phyloP scores from a whole-genome alignment of 2,329 filamentous ascomycete genomes.

The Camillea tinctor region DNA sequence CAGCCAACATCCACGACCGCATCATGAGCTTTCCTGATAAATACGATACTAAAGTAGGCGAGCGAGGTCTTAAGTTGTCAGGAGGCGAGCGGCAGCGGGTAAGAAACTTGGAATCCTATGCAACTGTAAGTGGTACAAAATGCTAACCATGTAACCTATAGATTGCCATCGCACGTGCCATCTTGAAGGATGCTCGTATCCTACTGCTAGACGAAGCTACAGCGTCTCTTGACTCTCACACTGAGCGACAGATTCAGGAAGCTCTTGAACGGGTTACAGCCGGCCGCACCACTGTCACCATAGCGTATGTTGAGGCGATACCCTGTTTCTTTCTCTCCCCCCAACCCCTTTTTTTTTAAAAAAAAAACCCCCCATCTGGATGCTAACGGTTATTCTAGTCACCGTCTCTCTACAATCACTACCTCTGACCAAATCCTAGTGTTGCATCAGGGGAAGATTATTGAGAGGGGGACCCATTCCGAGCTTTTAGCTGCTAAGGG shows the following conservation, averaged over 20 bases:
- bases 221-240: constrained; percentile 64
- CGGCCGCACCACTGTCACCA: constrained; percentile 52
- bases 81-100: constrained; percentile 61
- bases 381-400: constrained; percentile 32
- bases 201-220: constrained; percentile 72
- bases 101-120: constrained; percentile 11
- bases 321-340: not conserved
- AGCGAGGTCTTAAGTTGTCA: constrained; percentile 41
- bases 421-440: constrained; percentile 56
- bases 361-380: too few relatives aligned
- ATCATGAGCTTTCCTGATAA: constrained; percentile 53
- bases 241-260: constrained; percentile 57
- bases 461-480: constrained; percentile 50
- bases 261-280: constrained; percentile 47
- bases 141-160: constrained; percentile 9
- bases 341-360: too few relatives aligned
- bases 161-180: constrained; percentile 60
- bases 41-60: constrained; percentile 28
- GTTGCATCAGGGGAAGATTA: constrained; percentile 49
- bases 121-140: not conserved
- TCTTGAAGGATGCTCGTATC: constrained; percentile 68
- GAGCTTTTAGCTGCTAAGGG: constrained; percentile 45
- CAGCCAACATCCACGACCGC: constrained; percentile 58
- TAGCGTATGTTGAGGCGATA: constrained; percentile 38
- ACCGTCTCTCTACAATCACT: constrained; percentile 57